Evolutionary conservation across 768 basidiomycete genomes (phyloP).

Genomic region (Coprinopsis sp.): DNA sequence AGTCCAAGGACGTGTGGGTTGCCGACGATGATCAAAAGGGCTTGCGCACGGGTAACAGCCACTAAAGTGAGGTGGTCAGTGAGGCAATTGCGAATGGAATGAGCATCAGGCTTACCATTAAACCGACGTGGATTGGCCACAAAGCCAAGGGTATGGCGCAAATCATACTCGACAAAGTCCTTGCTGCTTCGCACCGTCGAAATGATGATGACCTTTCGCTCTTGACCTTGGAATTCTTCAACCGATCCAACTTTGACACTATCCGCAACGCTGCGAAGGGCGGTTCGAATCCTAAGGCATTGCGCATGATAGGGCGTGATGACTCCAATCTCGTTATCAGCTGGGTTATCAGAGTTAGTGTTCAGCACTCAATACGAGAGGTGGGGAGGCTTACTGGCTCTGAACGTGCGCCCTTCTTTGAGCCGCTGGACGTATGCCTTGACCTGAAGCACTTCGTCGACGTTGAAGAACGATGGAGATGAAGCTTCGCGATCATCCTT

Average conservation of each 20-base stretch:
- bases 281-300: constrained; percentile 40
- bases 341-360: too few relatives aligned
- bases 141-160: constrained; percentile 54
- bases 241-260: constrained; percentile 59
- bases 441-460: constrained; percentile 52
- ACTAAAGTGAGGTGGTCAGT: constrained; percentile 28
- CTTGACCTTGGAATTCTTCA: constrained; percentile 68
- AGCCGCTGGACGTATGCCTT: constrained; percentile 42
- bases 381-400: constrained; percentile 35
- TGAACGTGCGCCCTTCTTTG: constrained; percentile 28
- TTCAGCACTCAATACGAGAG: too few relatives aligned
- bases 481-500: constrained; percentile 62
- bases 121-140: constrained; percentile 55
- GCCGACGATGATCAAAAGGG: constrained; percentile 55
- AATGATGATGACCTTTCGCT: constrained; percentile 52
- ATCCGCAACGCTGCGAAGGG: constrained; percentile 30
- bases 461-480: constrained; percentile 71
- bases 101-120: constrained; percentile 39
- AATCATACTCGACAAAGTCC: constrained; percentile 49
- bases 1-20: constrained; percentile 54
- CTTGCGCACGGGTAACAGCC: constrained; percentile 58
- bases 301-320: constrained; percentile 65
- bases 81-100: neutral
- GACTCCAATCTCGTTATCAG: constrained; percentile 50
- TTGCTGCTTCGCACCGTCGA: constrained; percentile 56